These are phyloP conservation scores for Sclerotinia trifoliorum DNA, from an alignment of 2,329 filamentous ascomycete species.

Conservation along the genomic window DNA sequence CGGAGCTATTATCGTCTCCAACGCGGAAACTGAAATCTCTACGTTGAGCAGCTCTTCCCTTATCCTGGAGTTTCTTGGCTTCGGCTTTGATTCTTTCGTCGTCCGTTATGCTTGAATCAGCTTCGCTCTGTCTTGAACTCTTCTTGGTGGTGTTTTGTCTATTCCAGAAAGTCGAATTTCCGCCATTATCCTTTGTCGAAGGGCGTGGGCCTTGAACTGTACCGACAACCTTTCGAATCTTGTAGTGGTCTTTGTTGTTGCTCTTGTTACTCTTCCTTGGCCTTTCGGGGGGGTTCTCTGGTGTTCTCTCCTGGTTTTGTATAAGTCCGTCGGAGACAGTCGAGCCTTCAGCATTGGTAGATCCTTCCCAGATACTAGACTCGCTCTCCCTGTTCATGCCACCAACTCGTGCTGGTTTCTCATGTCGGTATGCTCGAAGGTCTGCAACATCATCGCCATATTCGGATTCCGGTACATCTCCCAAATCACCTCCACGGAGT, in stretches of 20 bases:
- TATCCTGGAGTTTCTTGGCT: slow-evolving; percentile 54
- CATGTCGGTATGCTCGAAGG: slow-evolving; percentile 79
- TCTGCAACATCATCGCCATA: slow-evolving; percentile 60
- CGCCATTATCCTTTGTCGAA: slow-evolving; percentile 7
- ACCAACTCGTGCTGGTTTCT: slow-evolving; percentile 82
- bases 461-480: slow-evolving; percentile 35
- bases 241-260: slow-evolving; percentile 31
- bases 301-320: slow-evolving; percentile 55
- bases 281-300: slow-evolving; percentile 52
- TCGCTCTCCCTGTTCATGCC: slow-evolving; percentile 83
- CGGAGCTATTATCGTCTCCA: slow-evolving; percentile 37
- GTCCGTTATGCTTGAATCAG: slow-evolving; percentile 19
- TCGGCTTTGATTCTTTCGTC: slow-evolving; percentile 55
- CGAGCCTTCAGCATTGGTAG: slow-evolving; percentile 52
- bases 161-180: slow-evolving; percentile 27
- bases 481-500: slow-evolving; percentile 26
- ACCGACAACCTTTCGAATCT: slow-evolving; percentile 38
- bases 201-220: slow-evolving; percentile 22
- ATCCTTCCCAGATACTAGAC: slow-evolving; percentile 75
- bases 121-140: slow-evolving; percentile 19
- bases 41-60: slow-evolving; percentile 46
- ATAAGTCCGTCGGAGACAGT: slow-evolving; percentile 54
- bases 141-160: slow-evolving; percentile 23
- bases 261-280: slow-evolving; percentile 34
- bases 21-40: slow-evolving; percentile 39